Evolutionary conservation across 2,329 filamentous ascomycete species (phyloP).

Genomic region (Mollisia scopiformis): DNA sequence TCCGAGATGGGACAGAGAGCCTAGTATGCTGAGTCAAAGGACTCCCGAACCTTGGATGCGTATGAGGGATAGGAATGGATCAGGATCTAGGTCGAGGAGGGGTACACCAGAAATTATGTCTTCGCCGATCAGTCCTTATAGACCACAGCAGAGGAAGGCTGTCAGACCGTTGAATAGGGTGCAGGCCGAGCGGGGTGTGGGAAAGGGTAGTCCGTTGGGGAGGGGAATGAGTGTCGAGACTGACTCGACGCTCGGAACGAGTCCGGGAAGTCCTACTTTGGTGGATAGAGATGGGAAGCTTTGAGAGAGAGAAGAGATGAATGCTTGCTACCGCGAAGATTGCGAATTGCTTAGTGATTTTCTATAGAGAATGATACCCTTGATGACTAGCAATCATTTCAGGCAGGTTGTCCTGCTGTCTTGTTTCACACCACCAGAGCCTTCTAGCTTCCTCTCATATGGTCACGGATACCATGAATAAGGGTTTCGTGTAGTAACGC

Average conservation of each 20-base stretch:
- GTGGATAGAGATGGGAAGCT: slow-evolving; percentile 16
- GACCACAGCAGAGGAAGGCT: slow-evolving; percentile 25
- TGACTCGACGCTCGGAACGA: slow-evolving; percentile 35
- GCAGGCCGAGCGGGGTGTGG: slow-evolving; percentile 16
- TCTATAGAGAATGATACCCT: neutral
- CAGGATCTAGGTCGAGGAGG: slow-evolving; percentile 11
- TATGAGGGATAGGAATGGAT: slow-evolving; percentile 13
- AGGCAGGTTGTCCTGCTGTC: no score
- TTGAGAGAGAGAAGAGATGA: neutral
- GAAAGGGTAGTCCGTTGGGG: slow-evolving; percentile 32
- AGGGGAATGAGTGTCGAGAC: slow-evolving; percentile 32
- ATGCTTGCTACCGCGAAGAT: neutral
- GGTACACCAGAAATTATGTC: slow-evolving; percentile 18
- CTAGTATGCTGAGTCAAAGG: slow-evolving; percentile 18
- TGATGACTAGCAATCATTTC: neutral
- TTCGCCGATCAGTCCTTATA: slow-evolving; percentile 31
- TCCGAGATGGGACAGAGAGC: slow-evolving; percentile 13
- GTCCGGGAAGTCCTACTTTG: slow-evolving; percentile 31
- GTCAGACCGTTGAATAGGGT: slow-evolving; percentile 30
- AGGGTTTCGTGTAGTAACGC: no score
- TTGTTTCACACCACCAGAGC: no score
- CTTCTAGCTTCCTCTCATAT: no score
- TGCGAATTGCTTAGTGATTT: neutral
- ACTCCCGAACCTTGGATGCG: slow-evolving; percentile 31
- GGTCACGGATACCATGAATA: no score